A percentile compares a stretch with the other conserved stretches of the same genome.
Conservation (phyloP, 1,284 basidiomycete species). For the Gymnopus androsaceus region DNA sequence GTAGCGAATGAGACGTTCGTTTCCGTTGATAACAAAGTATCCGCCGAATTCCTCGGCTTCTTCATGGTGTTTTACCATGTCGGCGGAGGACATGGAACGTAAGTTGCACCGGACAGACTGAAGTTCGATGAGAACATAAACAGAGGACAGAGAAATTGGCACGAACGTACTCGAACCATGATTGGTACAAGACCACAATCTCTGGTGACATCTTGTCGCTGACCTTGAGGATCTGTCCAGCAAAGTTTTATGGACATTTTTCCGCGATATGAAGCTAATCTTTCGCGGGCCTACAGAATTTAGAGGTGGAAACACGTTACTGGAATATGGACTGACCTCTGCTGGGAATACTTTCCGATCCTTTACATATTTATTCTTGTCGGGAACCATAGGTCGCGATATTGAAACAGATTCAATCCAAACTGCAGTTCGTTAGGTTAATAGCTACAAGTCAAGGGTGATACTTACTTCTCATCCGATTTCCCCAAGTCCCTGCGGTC, state of each 20-base stretch:
- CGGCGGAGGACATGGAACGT: conserved; percentile 79
- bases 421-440: conserved; percentile 51
- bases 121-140: background rate
- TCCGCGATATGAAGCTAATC: conserved; percentile 89
- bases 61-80: conserved; percentile 90
- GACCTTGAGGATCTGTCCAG: conserved; percentile 80
- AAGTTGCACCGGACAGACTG: conserved; percentile 96
- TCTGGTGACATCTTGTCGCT: conserved; percentile 74
- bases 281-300: conserved; percentile 77
- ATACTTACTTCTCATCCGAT: conserved; percentile 78
- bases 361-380: conserved; percentile 75
- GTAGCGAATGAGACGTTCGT: conserved; percentile 98
- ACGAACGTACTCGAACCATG: conserved; percentile 86
- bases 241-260: conserved; percentile 89
- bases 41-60: conserved; percentile 99
- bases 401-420: conserved; percentile 90
- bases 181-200: conserved; percentile 94
- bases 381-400: conserved; percentile 84
- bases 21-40: conserved; percentile 99
- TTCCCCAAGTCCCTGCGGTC: conserved; percentile 69
- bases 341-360: conserved; percentile 87
- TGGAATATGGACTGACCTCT: conserved; percentile 62
- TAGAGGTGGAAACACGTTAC: background rate
- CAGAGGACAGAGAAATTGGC: background rate
- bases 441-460: background rate